A percentile compares a stretch with the other conserved stretches of the same genome.
Evolutionary conservation across 345 rosid genomes (phyloP).

Genomic region (Arabis hirsuta): DNA sequence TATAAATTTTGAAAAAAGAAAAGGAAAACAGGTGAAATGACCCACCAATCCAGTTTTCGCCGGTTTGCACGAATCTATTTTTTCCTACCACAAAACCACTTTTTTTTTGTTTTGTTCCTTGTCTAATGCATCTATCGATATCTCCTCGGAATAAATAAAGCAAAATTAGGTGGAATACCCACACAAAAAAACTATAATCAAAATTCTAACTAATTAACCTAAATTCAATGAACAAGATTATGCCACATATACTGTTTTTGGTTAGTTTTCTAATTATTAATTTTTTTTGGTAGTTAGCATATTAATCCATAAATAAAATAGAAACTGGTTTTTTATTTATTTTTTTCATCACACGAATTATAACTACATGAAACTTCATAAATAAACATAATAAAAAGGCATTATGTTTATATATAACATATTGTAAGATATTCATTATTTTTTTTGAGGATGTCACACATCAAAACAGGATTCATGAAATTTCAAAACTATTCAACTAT

Average conservation of each 20-base stretch:
- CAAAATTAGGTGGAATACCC: too few relatives aligned
- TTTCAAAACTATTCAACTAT: not conserved
- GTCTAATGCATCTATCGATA: conserved; percentile 26
- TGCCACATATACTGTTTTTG: too few relatives aligned
- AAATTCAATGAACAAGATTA: too few relatives aligned
- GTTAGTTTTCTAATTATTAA: too few relatives aligned
- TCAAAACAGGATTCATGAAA: too few relatives aligned
- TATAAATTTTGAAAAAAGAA: not conserved
- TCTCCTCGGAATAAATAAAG: not conserved
- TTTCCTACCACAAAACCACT: conserved; percentile 33
- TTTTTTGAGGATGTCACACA: too few relatives aligned
- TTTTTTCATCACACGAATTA: not conserved
- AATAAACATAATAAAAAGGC: too few relatives aligned
- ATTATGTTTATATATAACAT: not conserved
- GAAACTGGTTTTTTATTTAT: not conserved
- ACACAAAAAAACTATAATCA: too few relatives aligned
- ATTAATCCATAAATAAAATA: not conserved
- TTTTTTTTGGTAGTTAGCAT: too few relatives aligned
- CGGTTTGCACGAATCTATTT: conserved; percentile 20
- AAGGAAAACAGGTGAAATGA: conserved; percentile 6
- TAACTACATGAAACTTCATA: too few relatives aligned
- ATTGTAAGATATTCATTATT: not conserved
- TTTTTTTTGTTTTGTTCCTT: conserved; percentile 1
- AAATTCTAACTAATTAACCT: too few relatives aligned
- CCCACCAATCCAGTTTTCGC: conserved; percentile 10